Conservation (phyloP, 495 filamentous ascomycete species). For the Trichoderma reesei region DNA sequence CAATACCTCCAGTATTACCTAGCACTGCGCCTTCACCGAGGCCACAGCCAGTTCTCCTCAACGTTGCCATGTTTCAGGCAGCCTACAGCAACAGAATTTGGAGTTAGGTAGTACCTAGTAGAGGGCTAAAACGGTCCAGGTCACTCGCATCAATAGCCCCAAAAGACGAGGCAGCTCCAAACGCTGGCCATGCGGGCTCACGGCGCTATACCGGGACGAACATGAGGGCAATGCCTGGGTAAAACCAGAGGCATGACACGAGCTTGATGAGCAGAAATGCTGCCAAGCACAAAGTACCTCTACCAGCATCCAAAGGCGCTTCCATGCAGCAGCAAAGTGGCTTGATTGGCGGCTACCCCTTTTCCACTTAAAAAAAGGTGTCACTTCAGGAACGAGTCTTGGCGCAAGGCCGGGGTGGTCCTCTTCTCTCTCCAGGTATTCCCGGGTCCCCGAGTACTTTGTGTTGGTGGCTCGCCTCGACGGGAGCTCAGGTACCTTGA, state of each 20-base stretch:
- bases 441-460: background rate
- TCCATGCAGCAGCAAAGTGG: background rate
- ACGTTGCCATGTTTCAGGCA: background rate
- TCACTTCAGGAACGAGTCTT: conserved; percentile 8
- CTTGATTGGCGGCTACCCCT: conserved; percentile 6
- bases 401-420: conserved; percentile 1
- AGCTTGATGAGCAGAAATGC: background rate
- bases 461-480: background rate
- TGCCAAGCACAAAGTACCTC: background rate
- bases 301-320: background rate
- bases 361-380: conserved; percentile 2
- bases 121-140: too few species aligned
- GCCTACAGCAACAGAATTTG: too few species aligned
- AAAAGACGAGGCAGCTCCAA: too few species aligned
- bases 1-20: background rate
- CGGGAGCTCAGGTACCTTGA: background rate
- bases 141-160: too few species aligned
- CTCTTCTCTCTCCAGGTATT: background rate
- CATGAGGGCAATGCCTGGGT: too few species aligned
- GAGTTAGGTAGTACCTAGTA: too few species aligned
- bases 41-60: background rate
- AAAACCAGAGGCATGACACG: background rate
- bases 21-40: background rate
- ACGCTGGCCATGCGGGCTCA: too few species aligned
- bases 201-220: too few species aligned